These are phyloP conservation scores for Colletotrichum agaves DNA, from an alignment of 2,329 filamentous ascomycete species.

Conservation along the genomic window DNA sequence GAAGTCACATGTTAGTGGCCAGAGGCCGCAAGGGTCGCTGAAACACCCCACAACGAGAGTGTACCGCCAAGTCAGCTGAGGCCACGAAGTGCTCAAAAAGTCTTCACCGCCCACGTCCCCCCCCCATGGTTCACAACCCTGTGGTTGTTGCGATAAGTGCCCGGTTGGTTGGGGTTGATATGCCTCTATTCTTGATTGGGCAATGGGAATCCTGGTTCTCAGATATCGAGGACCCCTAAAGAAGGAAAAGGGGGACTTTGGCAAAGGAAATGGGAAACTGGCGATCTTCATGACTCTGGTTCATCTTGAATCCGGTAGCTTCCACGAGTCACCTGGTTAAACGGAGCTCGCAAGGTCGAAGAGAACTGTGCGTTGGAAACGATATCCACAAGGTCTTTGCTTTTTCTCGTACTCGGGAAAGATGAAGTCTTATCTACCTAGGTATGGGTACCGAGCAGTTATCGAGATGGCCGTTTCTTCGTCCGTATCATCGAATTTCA, in stretches of 20 bases:
- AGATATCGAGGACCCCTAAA: slow-evolving; percentile 6
- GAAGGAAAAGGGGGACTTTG: neutral
- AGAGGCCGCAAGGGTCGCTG: neutral
- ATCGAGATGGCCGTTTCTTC: neutral
- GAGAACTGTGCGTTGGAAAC: neutral
- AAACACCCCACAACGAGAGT: slow-evolving; percentile 4
- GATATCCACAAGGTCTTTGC: neutral
- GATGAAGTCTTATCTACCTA: neutral
- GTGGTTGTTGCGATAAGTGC: neutral
- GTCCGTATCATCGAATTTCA: too few relatives aligned
- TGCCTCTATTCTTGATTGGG: slow-evolving; percentile 1
- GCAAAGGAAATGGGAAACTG: neutral
- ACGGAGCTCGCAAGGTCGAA: neutral
- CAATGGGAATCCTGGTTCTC: neutral
- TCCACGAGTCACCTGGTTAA: neutral
- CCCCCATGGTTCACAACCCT: neutral
- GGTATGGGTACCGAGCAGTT: neutral
- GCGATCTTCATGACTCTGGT: neutral
- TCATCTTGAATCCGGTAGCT: neutral
- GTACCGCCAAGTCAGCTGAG: slow-evolving; percentile 31
- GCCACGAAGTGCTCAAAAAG: slow-evolving; percentile 33
- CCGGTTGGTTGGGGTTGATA: neutral
- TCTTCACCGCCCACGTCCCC: slow-evolving; percentile 34
- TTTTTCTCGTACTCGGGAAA: slow-evolving; percentile 10
- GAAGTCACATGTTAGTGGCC: slow-evolving; percentile 12